Conservation (phyloP, 2,329 filamentous ascomycete species). For the Fusarium anthophilum region DNA sequence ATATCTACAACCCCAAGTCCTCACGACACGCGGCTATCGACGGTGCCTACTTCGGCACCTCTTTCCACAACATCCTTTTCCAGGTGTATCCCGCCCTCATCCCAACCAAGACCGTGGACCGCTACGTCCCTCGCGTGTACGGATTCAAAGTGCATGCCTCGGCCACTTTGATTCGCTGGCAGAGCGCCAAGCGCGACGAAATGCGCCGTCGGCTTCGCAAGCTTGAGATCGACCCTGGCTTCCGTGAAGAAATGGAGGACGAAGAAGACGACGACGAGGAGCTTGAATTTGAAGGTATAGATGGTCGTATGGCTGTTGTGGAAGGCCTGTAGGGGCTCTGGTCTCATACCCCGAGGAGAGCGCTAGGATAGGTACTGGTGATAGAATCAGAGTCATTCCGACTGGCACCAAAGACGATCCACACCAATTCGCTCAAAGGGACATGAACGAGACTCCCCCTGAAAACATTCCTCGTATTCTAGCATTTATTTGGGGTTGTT, state of each 20-base stretch:
- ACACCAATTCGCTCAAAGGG: constrained; percentile 4
- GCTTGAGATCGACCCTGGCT: constrained; percentile 80
- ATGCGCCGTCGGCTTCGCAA: constrained; percentile 80
- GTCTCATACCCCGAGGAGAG: neutral
- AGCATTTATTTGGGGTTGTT: neutral
- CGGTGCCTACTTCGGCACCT: constrained; percentile 97
- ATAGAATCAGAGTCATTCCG: neutral
- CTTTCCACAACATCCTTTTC: constrained; percentile 99
- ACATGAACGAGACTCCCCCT: neutral
- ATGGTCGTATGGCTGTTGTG: constrained; percentile 43
- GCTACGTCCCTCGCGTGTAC: constrained; percentile 91
- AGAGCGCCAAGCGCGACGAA: constrained; percentile 80
- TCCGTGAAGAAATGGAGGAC: constrained; percentile 73
- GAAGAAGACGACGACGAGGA: constrained; percentile 70
- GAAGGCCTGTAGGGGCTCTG: constrained; percentile 37
- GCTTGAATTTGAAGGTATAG: constrained; percentile 52
- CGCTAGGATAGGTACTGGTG: neutral
- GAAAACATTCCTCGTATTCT: neutral
- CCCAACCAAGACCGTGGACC: constrained; percentile 83
- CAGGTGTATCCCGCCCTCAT: constrained; percentile 95
- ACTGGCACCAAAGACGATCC: neutral
- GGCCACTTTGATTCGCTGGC: constrained; percentile 90
- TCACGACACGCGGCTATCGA: constrained; percentile 95
- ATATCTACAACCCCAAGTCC: constrained; percentile 98
- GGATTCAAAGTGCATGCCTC: constrained; percentile 95